Evolutionary conservation across 2,329 filamentous ascomycete genomes (phyloP).

Genomic region (Cylindrodendrum hubeiense): DNA sequence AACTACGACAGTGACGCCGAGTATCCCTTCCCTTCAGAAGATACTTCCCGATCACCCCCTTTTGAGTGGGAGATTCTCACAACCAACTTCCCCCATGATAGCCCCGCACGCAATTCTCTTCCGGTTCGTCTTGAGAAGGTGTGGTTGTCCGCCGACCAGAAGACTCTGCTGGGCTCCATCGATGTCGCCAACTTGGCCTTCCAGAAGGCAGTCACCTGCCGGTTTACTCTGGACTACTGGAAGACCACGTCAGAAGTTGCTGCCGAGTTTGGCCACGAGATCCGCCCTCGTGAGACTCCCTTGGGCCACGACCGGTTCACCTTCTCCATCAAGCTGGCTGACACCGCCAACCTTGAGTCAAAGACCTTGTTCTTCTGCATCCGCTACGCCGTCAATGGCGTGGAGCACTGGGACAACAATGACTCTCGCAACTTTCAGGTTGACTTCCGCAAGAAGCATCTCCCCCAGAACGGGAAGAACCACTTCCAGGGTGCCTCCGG

Average conservation of each 20-base stretch:
- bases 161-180: constrained; percentile 84
- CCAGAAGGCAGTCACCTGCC: constrained; percentile 87
- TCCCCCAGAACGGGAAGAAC: constrained; percentile 71
- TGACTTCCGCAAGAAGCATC: constrained; percentile 86
- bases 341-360: constrained; percentile 89
- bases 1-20: constrained; percentile 88
- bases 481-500: constrained; percentile 63
- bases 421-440: constrained; percentile 88
- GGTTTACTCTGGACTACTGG: constrained; percentile 98
- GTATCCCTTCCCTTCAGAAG: constrained; percentile 81
- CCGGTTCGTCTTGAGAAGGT: constrained; percentile 88
- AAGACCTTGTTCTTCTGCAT: constrained; percentile 96
- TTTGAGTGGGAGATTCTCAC: constrained; percentile 91
- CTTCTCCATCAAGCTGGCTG: constrained; percentile 93
- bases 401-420: constrained; percentile 98
- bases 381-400: constrained; percentile 85
- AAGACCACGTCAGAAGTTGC: constrained; percentile 96
- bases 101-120: constrained; percentile 67
- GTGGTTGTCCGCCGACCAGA: constrained; percentile 89
- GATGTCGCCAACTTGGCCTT: constrained; percentile 91
- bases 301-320: constrained; percentile 88
- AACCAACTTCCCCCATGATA: constrained; percentile 79
- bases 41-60: constrained; percentile 57
- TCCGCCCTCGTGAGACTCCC: constrained; percentile 73
- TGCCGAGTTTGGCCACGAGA: constrained; percentile 88